A percentile compares a stretch with the other conserved stretches of the same genome.
Evolutionary conservation across 2,329 filamentous ascomycete species (phyloP).

Genomic region (Aspergillus ochraceus): DNA sequence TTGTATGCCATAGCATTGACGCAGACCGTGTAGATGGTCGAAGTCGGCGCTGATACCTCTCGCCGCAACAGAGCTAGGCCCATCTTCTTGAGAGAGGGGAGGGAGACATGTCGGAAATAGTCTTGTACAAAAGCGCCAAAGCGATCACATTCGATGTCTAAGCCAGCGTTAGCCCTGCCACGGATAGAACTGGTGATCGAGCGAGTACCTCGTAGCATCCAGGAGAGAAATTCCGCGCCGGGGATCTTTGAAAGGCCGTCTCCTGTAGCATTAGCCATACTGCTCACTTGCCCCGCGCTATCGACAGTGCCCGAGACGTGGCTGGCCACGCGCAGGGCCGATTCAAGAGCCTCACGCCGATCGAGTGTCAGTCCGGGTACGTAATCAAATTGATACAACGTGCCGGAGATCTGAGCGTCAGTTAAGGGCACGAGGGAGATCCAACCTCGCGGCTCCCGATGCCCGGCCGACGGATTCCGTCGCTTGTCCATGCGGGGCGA

Average conservation of each 20-base stretch:
- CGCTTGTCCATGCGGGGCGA: neutral
- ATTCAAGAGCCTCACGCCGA: conserved; percentile 14
- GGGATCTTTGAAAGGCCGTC: neutral
- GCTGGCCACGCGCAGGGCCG: conserved; percentile 13
- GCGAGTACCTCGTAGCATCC: conserved; percentile 24
- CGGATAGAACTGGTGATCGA: neutral
- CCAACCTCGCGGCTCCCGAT: conserved; percentile 3
- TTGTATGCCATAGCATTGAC: conserved; percentile 21
- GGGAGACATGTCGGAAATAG: conserved; percentile 21
- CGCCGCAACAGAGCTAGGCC: conserved; percentile 16
- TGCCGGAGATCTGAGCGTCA: conserved; percentile 16
- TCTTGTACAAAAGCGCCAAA: conserved; percentile 21
- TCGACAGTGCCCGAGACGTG: conserved; percentile 8
- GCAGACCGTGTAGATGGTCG: conserved; percentile 20
- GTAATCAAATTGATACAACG: conserved; percentile 7
- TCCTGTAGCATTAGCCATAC: neutral
- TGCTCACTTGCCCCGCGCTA: neutral
- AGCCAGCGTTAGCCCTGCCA: neutral
- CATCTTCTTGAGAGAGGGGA: conserved; percentile 20
- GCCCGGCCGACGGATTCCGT: neutral
- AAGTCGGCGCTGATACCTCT: conserved; percentile 7
- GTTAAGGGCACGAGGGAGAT: conserved; percentile 14
- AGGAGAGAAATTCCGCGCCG: conserved; percentile 18
- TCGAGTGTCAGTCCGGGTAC: conserved; percentile 10
- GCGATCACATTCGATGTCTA: conserved; percentile 18